Base-by-base conservation (phyloP, 1,139 yeast species). In the Suhomyces bokatorum region DNA sequence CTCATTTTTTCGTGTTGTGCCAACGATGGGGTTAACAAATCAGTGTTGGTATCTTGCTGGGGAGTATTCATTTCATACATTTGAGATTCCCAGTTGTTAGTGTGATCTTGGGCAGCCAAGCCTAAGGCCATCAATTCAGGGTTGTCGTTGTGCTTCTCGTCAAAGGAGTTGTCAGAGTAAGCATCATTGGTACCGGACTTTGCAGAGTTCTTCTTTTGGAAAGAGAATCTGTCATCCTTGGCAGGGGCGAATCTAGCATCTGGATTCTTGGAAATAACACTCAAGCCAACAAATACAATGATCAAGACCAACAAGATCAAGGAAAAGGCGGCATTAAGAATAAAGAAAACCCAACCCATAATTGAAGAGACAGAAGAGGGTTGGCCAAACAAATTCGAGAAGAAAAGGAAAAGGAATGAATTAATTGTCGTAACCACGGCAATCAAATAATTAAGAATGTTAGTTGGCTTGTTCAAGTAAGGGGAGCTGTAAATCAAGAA, bases 181-280 rank as follows among this genome's bases (percentile, higher is more conserved):
- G 44, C 41, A 27, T 33, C 22, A 24, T 33, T 30, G 6, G 13
- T 12, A 20, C 32, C 44, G 36, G 49, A 56, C 52, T 63, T 68
- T 32, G 66, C 58, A 3, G 76, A 70, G 4, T 78, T 71, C 63
- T 69, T 75, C 60, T 80, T 77, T 62, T 85, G 90, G 80, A 87
- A 87, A 2, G 93, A 85, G 14, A 87, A 80, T 75, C 95, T 79
- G 60, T 87, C 95, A 69, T 87, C 95, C 54, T 73, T 83, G 8
- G 91, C 91, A 14, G 93, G 93, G 38, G 85, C 86, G 63, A 86
- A 87, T 63, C 88, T 80, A 10, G 88, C 82, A 66, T 87, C 95
- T 27, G 95, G 95, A 59, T 86, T 87, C 69, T 84, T 85, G 15
- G 88, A 80, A 48, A 81, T 64, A 1, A 85, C 52, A 28, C 87